phyloP scores from a whole-genome alignment of 2,329 filamentous ascomycete genomes.

The Fusarium coffeatum region DNA sequence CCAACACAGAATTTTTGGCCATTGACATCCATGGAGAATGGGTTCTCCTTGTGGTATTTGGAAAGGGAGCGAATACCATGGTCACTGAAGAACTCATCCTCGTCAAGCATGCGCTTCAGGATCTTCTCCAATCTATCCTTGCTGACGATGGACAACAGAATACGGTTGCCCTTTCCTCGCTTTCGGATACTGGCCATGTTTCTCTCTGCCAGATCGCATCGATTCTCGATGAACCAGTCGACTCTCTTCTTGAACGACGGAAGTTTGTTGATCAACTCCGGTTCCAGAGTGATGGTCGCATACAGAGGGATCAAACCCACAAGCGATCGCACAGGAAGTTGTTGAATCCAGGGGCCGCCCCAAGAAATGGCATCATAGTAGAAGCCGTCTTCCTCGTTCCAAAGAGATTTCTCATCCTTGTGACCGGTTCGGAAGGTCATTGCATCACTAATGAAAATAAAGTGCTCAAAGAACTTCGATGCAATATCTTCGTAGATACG shows the following conservation, averaged over 20 bases:
- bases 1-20: slow-evolving; percentile 87
- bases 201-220: slow-evolving; percentile 85
- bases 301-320: slow-evolving; percentile 95
- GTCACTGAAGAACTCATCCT: slow-evolving; percentile 90
- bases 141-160: slow-evolving; percentile 90
- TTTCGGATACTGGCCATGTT: slow-evolving; percentile 95
- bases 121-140: slow-evolving; percentile 93
- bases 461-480: slow-evolving; percentile 98
- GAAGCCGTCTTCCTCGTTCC: slow-evolving; percentile 97
- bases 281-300: slow-evolving; percentile 90
- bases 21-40: slow-evolving; percentile 95
- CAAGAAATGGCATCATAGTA: slow-evolving; percentile 99
- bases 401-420: slow-evolving; percentile 83
- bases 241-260: slow-evolving; percentile 93
- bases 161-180: slow-evolving; percentile 88
- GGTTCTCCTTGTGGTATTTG: slow-evolving; percentile 89
- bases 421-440: slow-evolving; percentile 84
- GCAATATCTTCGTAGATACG: slow-evolving; percentile 97
- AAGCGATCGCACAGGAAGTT: slow-evolving; percentile 89
- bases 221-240: slow-evolving; percentile 93
- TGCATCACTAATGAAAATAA: slow-evolving; percentile 96
- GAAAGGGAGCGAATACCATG: slow-evolving; percentile 93
- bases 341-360: slow-evolving; percentile 92
- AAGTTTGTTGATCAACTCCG: slow-evolving; percentile 90
- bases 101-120: slow-evolving; percentile 89